phyloP scores from a whole-genome alignment of 1,284 basidiomycete species.

The Microstroma glucosiphilum region DNA sequence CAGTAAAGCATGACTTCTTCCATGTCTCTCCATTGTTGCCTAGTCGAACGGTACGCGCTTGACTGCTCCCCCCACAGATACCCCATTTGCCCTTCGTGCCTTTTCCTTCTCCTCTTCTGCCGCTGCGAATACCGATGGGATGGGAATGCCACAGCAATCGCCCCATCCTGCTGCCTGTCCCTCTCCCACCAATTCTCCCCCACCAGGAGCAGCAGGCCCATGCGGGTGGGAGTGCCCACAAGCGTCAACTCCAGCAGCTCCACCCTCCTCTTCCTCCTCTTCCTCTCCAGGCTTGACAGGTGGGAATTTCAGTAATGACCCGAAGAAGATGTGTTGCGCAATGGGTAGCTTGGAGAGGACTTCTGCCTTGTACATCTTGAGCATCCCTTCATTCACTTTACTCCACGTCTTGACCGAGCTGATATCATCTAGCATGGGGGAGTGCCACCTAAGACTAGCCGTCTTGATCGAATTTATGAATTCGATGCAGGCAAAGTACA shows the following conservation, averaged over 20 bases:
- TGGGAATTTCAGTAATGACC: conserved; percentile 70
- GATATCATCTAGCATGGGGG: conserved; percentile 97
- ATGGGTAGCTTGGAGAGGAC: conserved; percentile 93
- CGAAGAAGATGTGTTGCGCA: conserved; percentile 92
- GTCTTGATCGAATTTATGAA: conserved; percentile 94
- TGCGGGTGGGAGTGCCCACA: conserved; percentile 59
- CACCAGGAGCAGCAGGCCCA: conserved; percentile 18
- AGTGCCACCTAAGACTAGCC: conserved; percentile 92
- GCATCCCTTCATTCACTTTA: conserved; percentile 95
- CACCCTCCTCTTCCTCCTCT: conserved; percentile 52
- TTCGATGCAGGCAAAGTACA: conserved; percentile 92
- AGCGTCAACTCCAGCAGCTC: conserved; percentile 55
- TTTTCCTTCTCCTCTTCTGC: conserved; percentile 34
- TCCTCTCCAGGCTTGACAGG: conserved; percentile 49
- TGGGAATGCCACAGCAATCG: conserved; percentile 61
- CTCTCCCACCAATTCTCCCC: conserved; percentile 53
- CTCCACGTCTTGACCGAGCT: conserved; percentile 94
- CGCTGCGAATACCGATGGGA: conserved; percentile 53
- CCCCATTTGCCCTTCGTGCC: not conserved
- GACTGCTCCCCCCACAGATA: not conserved
- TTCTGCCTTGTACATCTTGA: conserved; percentile 95
- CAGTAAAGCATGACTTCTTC: no score
- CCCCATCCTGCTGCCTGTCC: conserved; percentile 62
- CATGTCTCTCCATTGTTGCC: not conserved
- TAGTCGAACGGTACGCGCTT: conserved; percentile 5